Base-by-base conservation (phyloP, 2,329 filamentous ascomycete genomes). In the Colletotrichum karsti region DNA sequence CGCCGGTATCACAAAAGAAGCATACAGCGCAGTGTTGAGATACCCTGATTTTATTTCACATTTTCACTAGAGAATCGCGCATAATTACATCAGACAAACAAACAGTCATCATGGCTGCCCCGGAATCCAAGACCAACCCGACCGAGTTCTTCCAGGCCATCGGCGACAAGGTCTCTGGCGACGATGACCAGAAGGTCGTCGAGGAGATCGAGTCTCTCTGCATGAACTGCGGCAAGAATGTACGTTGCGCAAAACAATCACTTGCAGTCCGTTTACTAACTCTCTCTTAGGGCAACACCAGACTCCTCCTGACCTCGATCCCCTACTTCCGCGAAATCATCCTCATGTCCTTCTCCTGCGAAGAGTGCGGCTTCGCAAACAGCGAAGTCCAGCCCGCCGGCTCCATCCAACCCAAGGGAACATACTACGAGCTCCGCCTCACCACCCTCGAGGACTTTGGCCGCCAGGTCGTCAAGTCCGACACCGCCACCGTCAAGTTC, bases 301-400 rank as follows among this genome's bases (percentile, higher is more conserved):
- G 92, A 67, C 88, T 99, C 22, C 90, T 99, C 46, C 90, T 99
- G 61, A 97, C 97, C 15, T 90, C 90, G 72, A 98, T 99, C 63
- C 96, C 96, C 15, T 98, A 94, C 86, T 99, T 99, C 85, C 94
- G 94, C 83, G 95, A 99, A 80, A 91, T 99, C 71, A 94, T 99
- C 75, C 89, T 99, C 80, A 97, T 98, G 91, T 98, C 95, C 70
- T 99, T 99, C 81, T 88, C 89, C 72, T 99, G 96, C 85, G 90
- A 93, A 6, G 90, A 98, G 81, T 99, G 96, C 83, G 85, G 90
- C 77, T 92, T 95, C 81, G 90, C 92, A 72, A 97, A 98, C 84
- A 95, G 95, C 79, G 95, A 98, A 75, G 92, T 99, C 74, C 95
- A 98, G 78, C 91, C 95, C 8, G 96, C 96, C 28, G 94, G 94